These are phyloP conservation scores for Rhynchosporium secalis DNA, from an alignment of 2,329 filamentous ascomycete genomes.

Conservation along the genomic window DNA sequence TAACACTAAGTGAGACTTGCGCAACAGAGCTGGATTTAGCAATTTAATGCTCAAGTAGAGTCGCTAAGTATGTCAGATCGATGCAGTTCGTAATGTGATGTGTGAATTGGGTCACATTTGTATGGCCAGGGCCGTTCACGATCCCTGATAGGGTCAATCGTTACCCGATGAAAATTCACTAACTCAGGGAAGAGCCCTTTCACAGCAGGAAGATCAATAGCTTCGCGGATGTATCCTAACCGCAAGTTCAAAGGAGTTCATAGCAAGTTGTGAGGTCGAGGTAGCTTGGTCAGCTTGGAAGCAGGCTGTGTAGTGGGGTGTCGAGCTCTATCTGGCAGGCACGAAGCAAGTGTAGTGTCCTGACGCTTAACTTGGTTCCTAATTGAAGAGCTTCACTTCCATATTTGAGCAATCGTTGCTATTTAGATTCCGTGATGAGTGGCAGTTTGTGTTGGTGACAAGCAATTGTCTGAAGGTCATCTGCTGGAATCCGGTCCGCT, in stretches of 20 bases:
- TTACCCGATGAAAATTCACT: neutral
- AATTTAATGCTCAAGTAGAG: neutral
- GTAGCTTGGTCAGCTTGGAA: neutral
- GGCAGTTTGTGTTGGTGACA: neutral
- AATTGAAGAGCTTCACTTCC: neutral
- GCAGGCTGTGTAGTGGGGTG: neutral
- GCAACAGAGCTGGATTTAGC: neutral
- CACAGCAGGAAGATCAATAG: neutral
- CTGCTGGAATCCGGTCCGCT: neutral
- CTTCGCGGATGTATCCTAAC: constrained; percentile 9
- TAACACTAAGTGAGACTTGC: neutral
- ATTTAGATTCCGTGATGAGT: neutral
- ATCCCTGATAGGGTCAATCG: neutral
- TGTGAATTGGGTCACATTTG: neutral
- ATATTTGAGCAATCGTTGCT: neutral
- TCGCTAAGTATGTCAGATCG: neutral
- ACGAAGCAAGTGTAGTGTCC: neutral
- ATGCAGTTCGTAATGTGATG: neutral
- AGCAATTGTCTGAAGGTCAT: neutral
- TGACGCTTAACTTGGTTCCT: neutral
- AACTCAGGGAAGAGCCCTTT: neutral
- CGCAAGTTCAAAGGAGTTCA: constrained; percentile 8
- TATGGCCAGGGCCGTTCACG: neutral
- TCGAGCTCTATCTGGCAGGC: neutral
- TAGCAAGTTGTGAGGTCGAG: neutral